These are phyloP conservation scores for Penicillium oxalicum DNA, from an alignment of 2,329 filamentous ascomycete genomes.

Conservation along the genomic window DNA sequence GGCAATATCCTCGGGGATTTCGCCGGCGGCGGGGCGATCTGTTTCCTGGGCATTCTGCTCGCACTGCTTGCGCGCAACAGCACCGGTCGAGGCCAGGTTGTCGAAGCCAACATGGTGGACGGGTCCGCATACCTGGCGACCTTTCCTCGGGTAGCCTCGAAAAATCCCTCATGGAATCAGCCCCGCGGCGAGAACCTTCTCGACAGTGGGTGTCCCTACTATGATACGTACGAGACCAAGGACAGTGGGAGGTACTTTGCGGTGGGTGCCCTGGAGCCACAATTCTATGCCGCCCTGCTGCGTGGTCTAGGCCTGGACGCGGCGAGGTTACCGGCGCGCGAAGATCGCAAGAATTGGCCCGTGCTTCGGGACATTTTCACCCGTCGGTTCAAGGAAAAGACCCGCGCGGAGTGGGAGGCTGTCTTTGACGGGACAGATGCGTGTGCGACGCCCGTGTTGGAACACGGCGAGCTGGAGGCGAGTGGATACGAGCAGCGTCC, in stretches of 20 bases:
- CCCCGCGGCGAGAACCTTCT: slow-evolving; percentile 70
- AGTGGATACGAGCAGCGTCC: slow-evolving; percentile 45
- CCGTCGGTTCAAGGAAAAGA: slow-evolving; percentile 60
- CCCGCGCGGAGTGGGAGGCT: slow-evolving; percentile 71
- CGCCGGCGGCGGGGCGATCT: slow-evolving; percentile 75
- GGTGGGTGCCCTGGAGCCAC: slow-evolving; percentile 83
- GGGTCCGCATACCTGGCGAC: slow-evolving; percentile 72
- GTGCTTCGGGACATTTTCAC: slow-evolving; percentile 58
- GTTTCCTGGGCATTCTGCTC: slow-evolving; percentile 75
- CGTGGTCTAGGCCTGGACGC: slow-evolving; percentile 58
- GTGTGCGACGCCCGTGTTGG: slow-evolving; percentile 82
- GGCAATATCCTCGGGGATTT: slow-evolving; percentile 86
- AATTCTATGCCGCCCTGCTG: slow-evolving; percentile 69
- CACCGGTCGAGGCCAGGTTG: slow-evolving; percentile 72
- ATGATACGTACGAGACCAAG: slow-evolving; percentile 79
- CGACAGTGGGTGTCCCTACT: slow-evolving; percentile 81
- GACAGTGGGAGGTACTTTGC: slow-evolving; percentile 71
- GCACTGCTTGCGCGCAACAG: slow-evolving; percentile 63
- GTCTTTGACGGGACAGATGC: slow-evolving; percentile 89
- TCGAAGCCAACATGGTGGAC: slow-evolving; percentile 97
- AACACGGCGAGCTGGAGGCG: slow-evolving; percentile 64
- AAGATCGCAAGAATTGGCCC: slow-evolving; percentile 62
- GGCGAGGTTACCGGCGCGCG: slow-evolving; percentile 42
- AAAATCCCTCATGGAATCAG: slow-evolving; percentile 56
- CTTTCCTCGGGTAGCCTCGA: slow-evolving; percentile 64